Conservation (phyloP, 2,329 filamentous ascomycete genomes). For the Myrmaecium sp. region DNA sequence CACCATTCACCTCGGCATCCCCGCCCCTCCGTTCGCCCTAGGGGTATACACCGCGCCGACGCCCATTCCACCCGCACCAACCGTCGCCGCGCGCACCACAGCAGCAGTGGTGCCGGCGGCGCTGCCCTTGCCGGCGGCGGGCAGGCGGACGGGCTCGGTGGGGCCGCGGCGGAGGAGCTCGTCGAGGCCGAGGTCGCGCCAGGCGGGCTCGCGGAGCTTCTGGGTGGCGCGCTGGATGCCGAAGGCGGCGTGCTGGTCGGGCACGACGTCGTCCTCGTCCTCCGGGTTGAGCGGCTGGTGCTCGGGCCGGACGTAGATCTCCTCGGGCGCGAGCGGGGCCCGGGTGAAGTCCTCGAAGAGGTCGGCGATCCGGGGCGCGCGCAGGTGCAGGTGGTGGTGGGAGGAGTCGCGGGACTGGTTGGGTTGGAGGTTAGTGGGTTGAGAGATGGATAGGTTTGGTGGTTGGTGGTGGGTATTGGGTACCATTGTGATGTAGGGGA, state of each 20-base stretch:
- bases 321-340: slow-evolving; percentile 36
- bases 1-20: slow-evolving; percentile 5
- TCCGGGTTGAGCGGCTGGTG: slow-evolving; percentile 74
- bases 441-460: background rate
- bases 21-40: no score
- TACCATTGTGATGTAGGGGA: background rate
- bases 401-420: slow-evolving; percentile 49
- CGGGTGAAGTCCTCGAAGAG: slow-evolving; percentile 48
- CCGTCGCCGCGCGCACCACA: slow-evolving; percentile 2
- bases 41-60: no score
- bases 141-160: slow-evolving; percentile 10
- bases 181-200: slow-evolving; percentile 62
- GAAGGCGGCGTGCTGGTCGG: slow-evolving; percentile 76
- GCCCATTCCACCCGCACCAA: no score
- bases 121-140: no score
- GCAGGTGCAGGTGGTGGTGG: slow-evolving; percentile 63
- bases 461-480: background rate
- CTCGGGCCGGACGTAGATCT: slow-evolving; percentile 65
- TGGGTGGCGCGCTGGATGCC: slow-evolving; percentile 71
- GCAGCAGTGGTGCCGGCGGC: slow-evolving; percentile 3
- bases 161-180: slow-evolving; percentile 52
- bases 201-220: slow-evolving; percentile 51
- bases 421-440: slow-evolving; percentile 4
- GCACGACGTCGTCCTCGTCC: slow-evolving; percentile 77
- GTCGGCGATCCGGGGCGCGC: slow-evolving; percentile 53